Evolutionary conservation across 139 green algal species (phyloP), one percentile per base, ranked within the genome.

Genomic region (Microglena sp.): DNA sequence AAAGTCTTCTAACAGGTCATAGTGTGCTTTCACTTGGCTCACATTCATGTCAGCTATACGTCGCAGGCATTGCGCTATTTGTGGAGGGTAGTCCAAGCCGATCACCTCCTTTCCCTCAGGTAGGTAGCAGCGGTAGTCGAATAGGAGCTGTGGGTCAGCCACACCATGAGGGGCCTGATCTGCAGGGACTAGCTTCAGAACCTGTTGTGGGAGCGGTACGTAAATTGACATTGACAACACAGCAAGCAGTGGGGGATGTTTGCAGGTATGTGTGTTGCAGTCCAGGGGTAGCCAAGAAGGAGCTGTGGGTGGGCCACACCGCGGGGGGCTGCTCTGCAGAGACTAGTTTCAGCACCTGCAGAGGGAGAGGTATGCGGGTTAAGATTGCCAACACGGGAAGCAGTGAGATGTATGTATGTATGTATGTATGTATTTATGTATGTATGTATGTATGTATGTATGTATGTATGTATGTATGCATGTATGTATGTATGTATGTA

Each of bases 61-160:
- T 11, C 11, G 11, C 11, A 50, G 40, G 40, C 40, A 50, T 15
- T 50, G 11, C 15, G 11, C 15, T 11, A 59, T 6, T 6, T 18
- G 50, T 11, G 50, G 11, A 59, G 50, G 50, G 50, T 59, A 59
- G 18, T 59, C 21, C 6, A n/a, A 32, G 50, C 50, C 50, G 6
- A 59, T 59, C 28, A 11, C 50, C 50, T 59, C 50, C 22, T 6
- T 26, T 32, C 57, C 57, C 32, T 46, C 57, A 4, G 15, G 21
- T 50, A 70, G 33, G 32, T 62, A 62, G 63, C 63, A 70, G 33
- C 64, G 54, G 66, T 72, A 72, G 32, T 72, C 66, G 2, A 72
- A 55, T 33, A 72, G 57, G 2, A 72, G 40, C 57, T 72, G 66
- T 1, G 66, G 66, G 62, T 68, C 45, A 21, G 45, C 30, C 8